A percentile compares a stretch with the other conserved stretches of the same genome.
Evolutionary conservation across 2,329 filamentous ascomycete species (phyloP).

Genomic region (Aspergillus sp.): DNA sequence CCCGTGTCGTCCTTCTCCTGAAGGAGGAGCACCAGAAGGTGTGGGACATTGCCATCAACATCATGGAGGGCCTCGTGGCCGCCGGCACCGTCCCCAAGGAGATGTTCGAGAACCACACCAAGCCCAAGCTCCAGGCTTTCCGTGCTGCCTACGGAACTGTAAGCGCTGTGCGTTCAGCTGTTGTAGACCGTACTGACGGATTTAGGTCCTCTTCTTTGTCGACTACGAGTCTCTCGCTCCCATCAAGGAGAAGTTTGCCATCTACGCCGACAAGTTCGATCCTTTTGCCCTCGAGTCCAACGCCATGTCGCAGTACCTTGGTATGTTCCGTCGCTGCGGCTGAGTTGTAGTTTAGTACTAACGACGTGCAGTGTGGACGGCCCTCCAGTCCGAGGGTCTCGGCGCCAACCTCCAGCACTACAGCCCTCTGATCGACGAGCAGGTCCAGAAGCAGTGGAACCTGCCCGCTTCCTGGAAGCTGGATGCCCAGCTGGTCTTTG

Average conservation of each 20-base stretch:
- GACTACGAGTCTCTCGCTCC: conserved; percentile 64
- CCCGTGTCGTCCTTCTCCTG: conserved; percentile 74
- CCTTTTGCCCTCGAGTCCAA: conserved; percentile 70
- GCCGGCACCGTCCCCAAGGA: conserved; percentile 54
- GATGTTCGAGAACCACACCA: conserved; percentile 45
- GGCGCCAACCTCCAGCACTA: conserved; percentile 91
- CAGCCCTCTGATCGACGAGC: conserved; percentile 77
- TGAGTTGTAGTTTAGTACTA: not conserved
- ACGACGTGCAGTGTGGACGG: conserved; percentile 61
- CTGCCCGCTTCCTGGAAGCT: conserved; percentile 72
- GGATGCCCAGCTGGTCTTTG: conserved; percentile 81
- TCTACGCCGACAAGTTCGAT: conserved; percentile 80
- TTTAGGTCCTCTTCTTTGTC: conserved; percentile 74
- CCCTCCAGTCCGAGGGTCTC: conserved; percentile 77
- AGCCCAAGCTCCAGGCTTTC: conserved; percentile 57
- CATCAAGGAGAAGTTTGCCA: conserved; percentile 61
- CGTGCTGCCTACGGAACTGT: conserved; percentile 72
- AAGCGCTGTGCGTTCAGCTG: conserved; percentile 30
- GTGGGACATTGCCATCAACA: conserved; percentile 74
- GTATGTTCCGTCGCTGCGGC: conserved; percentile 18
- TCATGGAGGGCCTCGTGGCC: conserved; percentile 46
- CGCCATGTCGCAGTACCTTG: conserved; percentile 74
- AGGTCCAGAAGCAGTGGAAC: conserved; percentile 67
- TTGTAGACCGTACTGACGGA: not conserved
- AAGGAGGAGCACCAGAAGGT: conserved; percentile 83